Evolutionary conservation across 805 yeast species (phyloP), one percentile per base, ranked within the genome.

Genomic region (Saturnispora bothae): DNA sequence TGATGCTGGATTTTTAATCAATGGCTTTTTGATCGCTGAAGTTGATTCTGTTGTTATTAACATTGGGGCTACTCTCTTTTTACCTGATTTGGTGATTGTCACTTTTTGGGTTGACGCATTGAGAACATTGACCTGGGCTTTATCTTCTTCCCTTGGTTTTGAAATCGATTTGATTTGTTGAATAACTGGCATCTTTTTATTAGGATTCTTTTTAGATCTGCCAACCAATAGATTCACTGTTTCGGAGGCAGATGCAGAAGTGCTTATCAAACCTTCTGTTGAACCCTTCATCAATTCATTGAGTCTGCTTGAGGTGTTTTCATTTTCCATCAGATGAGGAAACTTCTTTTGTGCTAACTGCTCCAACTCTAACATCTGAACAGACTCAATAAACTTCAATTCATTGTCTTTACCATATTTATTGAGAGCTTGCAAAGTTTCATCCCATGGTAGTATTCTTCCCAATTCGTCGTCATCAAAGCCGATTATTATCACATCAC

Each of bases 381-480:
- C 71, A 56, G 92, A 79, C 52, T 89, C 97, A 0, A 96, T 95
- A 49, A 85, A 82, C 16, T 79, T 78, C 63, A 81, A 66, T 46
- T 88, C 96, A 40, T 86, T 71, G 44, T 83, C 94, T 3, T 83
- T 86, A 44, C 98, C 97, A 53, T 82, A 89, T 47, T 85, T 69
- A 47, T 81, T 77, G 40, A 89, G 66, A 42, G 83, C 81, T 30
- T 72, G 67, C 41, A 75, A 79, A 42, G 81, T 76, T 47, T 71
- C 72, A 29, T 73, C 88, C 28, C 77, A 52, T 0, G 94, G 79
- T 4, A 80, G 68, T 9, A 53, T 54, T 12, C 45, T 57, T 4
- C 94, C 94, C 18, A 82, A 56, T 48, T 82, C 94, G 34, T 64
- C 57, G 1, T 59, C 54, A 15, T 73, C 86, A 53, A 89, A 89